Base-by-base conservation (phyloP, 139 green algal genomes). In the Dunaliella sp. region DNA sequence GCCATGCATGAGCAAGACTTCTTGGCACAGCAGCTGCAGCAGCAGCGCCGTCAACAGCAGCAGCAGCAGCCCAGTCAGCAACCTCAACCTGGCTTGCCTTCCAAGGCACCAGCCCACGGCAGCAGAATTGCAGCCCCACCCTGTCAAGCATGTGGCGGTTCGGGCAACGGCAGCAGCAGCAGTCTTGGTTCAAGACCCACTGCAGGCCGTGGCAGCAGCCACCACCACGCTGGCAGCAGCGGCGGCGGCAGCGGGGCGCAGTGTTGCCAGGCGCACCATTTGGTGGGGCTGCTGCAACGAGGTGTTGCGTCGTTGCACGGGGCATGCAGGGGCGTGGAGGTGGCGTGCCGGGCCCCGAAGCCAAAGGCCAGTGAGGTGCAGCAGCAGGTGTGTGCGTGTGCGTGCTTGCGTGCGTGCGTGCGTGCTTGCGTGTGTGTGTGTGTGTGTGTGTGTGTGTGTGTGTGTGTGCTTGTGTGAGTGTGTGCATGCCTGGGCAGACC, bases 31-130 rank as follows among this genome's bases (percentile, higher is more conserved):
- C 76, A 81, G 76, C 76, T 81, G n/a, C 76, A 81, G 76, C 76
- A 38, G 76, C 7, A 33, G 76, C 76, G 37, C 30, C 65, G 26
- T 34, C 77, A 1, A 35, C 35, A 1, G 26, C 35, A 37, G 36
- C 35, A 59, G 80, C 80, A 84, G 80, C 80, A 38, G 37, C 38
- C 37, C n/a, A n/a, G n/a, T n/a, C n/a, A n/a, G n/a, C n/a, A n/a
- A n/a, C n/a, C n/a, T n/a, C n/a, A n/a, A n/a, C n/a, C n/a, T n/a
- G n/a, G n/a, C n/a, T n/a, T n/a, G n/a, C n/a, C n/a, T n/a, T n/a
- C n/a, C n/a, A n/a, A n/a, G n/a, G n/a, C n/a, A n/a, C n/a, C n/a
- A n/a, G n/a, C n/a, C n/a, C n/a, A n/a, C n/a, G n/a, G n/a, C n/a
- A n/a, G n/a, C n/a, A n/a, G n/a, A n/a, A n/a, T n/a, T n/a, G n/a